Evolutionary conservation across 2,329 filamentous ascomycete genomes (phyloP), one percentile per base, ranked within the genome.

Genomic region (Alternaria sp.): DNA sequence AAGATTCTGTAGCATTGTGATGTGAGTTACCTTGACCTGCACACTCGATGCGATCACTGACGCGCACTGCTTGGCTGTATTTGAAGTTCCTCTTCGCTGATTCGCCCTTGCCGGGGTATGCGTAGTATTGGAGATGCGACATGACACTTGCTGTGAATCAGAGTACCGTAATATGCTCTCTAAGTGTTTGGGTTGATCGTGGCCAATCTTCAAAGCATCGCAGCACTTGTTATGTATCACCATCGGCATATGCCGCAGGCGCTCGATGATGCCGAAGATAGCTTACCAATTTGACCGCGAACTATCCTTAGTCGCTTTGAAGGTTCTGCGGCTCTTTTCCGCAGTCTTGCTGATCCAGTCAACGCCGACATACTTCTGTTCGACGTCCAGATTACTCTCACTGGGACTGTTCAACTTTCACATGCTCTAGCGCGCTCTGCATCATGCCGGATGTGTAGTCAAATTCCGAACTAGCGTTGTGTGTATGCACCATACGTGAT

Each of bases 81-180:
- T 64, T 50, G 43, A 76, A 78, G 0, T 68, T 65, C 30, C 81
- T 45, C 6, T 67, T 60, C 14, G 78, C 77, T 11, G 64, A 67
- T 53, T 81, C 68, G 9, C 82, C 81, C 16, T 77, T 65, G 25
- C 77, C 77, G 16, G 71, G 55, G 67, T 83, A 84, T 36, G 71
- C 67, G 63, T 74, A 80, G 65, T 79, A 83, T 55, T 76, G 56
- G 1, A 71, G 56, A 28, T 65, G 52, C 5, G 68, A 57, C 69
- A 70, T 72, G 5, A 27, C 40, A 1, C 16, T 16, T 38, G 6
- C 1, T 6, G 16, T 38, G 16, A 9, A n/a, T 1, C 3, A 14
- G 2, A 30, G 3, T 40, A 7, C 12, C 14, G 32, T 14, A 0
- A 12, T 34, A 0, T 14, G 11, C 32, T 34, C 12, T 34, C 14